Evolutionary conservation across 2,329 filamentous ascomycete genomes (phyloP).

Genomic region (Sphaerulina musiva): DNA sequence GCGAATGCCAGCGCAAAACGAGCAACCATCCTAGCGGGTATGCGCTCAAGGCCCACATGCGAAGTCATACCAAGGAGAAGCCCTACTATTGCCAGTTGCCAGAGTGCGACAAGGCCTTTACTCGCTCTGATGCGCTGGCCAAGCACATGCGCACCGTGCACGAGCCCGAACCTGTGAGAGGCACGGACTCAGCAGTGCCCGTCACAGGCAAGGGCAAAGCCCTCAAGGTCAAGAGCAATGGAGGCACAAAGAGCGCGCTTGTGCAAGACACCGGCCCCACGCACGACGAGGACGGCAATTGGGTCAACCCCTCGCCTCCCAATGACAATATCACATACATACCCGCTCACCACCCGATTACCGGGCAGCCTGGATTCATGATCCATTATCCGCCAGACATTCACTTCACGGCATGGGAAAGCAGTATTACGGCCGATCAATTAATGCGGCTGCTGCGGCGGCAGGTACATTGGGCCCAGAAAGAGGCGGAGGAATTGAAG

Average conservation of each 20-base stretch:
- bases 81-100: slow-evolving; percentile 95
- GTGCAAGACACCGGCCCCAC: slow-evolving; percentile 24
- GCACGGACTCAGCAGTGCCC: slow-evolving; percentile 64
- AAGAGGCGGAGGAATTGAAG: slow-evolving; percentile 58
- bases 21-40: slow-evolving; percentile 92
- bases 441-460: slow-evolving; percentile 58
- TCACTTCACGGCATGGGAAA: slow-evolving; percentile 60
- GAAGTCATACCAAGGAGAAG: slow-evolving; percentile 95
- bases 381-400: slow-evolving; percentile 51
- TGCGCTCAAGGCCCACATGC: slow-evolving; percentile 92
- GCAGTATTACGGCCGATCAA: slow-evolving; percentile 57
- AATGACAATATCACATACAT: slow-evolving; percentile 56
- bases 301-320: slow-evolving; percentile 32
- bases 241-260: slow-evolving; percentile 21
- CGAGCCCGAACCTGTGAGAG: slow-evolving; percentile 75
- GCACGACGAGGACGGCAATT: slow-evolving; percentile 30
- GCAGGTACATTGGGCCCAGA: slow-evolving; percentile 66
- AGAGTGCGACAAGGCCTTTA: slow-evolving; percentile 96
- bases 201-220: slow-evolving; percentile 43
- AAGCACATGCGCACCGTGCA: slow-evolving; percentile 99
- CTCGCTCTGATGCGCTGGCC: slow-evolving; percentile 85
- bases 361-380: slow-evolving; percentile 43
- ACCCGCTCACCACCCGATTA: slow-evolving; percentile 54
- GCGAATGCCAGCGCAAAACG: slow-evolving; percentile 79
- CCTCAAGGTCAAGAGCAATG: slow-evolving; percentile 32